Base-by-base conservation (phyloP, 805 yeast genomes). In the Candida boidinii region DNA sequence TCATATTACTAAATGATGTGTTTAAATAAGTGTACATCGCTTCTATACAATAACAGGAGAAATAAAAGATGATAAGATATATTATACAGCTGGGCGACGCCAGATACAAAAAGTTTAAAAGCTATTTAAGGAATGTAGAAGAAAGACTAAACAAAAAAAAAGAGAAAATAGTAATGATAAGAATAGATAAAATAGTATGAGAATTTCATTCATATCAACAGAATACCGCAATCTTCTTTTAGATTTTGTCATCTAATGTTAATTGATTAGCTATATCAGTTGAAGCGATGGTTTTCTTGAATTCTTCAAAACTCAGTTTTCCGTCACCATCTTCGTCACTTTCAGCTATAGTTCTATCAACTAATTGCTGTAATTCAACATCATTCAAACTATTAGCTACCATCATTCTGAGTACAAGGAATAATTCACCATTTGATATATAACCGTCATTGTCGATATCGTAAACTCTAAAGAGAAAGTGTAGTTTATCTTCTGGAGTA, bases 391-490 rank as follows among this genome's bases (percentile, higher is more conserved):
- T 87, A 45, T 76, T 79, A 2, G 97, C 98, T 18, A 94, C 98
- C 98, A 92, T 92, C 74, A 85, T 83, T 58, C 92, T 84, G 61
- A 92, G 65, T 26, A 92, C 97, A 26, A 90, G 68, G 49, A 80
- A 92, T 36, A 92, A 58, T 58, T 92, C 99, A 17, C 98, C 99
- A 52, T 90, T 90, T 3, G 96, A 88, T 23, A 92, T 85, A 53
- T 51, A 87, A 0, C 98, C 98, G 53, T 92, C 99, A 35, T 86
- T 70, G 57, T 92, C 99, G 41, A 92, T 86, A 53, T 92, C 99
- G 52, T 92, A 92, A 14, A 92, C 86, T 49, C 79, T 83, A 60
- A 92, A 92, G 9, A 96, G 92, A 63, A 94, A 92, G 50, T 66
- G 67, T 38, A 90, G 67, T 56, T 87, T 90, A 44, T 86, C 96